phyloP scores from a whole-genome alignment of 2,329 filamentous ascomycete species.

The Aspergillus sergii region DNA sequence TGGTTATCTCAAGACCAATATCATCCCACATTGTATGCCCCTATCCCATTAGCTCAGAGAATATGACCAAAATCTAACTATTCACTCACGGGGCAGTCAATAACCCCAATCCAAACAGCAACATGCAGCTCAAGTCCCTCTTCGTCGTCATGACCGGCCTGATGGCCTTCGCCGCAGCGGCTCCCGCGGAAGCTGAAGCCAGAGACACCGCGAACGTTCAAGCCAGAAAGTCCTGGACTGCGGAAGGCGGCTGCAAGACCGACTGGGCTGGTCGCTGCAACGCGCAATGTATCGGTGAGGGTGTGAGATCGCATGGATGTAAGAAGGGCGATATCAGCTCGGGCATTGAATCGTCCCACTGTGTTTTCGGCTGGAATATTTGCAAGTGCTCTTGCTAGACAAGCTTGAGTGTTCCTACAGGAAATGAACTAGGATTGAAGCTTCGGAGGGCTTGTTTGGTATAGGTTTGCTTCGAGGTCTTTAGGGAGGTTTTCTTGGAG shows the following conservation, averaged over 20 bases:
- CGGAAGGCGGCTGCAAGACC: background rate
- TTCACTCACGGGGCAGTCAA: background rate
- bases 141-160: background rate
- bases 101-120: background rate
- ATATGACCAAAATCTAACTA: background rate
- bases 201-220: background rate
- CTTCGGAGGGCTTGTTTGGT: background rate
- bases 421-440: background rate
- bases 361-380: background rate
- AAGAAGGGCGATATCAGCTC: background rate
- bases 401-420: background rate
- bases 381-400: background rate
- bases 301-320: background rate
- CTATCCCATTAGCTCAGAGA: fast-evolving
- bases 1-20: background rate
- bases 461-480: background rate
- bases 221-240: background rate
- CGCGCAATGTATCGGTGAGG: background rate
- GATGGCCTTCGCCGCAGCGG: background rate
- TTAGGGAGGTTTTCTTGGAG: background rate
- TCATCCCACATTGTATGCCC: background rate
- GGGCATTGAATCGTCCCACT: background rate
- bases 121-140: background rate
- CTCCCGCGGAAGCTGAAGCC: background rate
- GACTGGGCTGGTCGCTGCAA: background rate